A percentile compares a stretch with the other conserved stretches of the same genome.
Evolutionary conservation across 2,329 filamentous ascomycete genomes (phyloP).

Genomic region (Coccinonectria pachysandricola): DNA sequence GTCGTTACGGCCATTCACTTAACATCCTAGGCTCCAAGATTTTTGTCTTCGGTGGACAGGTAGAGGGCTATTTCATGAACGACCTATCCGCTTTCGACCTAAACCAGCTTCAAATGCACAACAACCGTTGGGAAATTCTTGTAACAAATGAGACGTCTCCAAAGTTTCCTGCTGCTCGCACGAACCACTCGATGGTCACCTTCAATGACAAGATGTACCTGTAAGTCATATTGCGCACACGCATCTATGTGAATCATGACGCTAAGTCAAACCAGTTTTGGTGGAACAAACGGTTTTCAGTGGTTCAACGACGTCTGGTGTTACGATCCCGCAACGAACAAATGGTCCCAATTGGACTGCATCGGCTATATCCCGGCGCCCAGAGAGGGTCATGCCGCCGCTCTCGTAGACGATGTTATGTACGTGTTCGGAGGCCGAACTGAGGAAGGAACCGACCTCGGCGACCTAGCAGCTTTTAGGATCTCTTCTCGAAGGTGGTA

Average conservation of each 20-base stretch:
- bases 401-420: constrained; percentile 95
- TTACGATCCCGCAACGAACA: constrained; percentile 74
- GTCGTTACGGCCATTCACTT: constrained; percentile 89
- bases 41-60: constrained; percentile 94
- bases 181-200: constrained; percentile 87
- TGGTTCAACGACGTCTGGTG: constrained; percentile 99
- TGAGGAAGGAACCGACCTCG: constrained; percentile 83
- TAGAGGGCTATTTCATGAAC: constrained; percentile 97
- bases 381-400: constrained; percentile 87
- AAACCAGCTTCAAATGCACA: constrained; percentile 83
- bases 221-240: constrained; percentile 47
- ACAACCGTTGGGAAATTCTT: constrained; percentile 92
- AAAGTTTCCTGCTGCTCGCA: constrained; percentile 71
- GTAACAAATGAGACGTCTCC: constrained; percentile 49
- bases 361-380: constrained; percentile 95
- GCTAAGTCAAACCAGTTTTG: constrained; percentile 53
- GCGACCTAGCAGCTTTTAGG: constrained; percentile 74
- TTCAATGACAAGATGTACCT: constrained; percentile 91
- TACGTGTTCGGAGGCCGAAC: constrained; percentile 96
- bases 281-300: constrained; percentile 86
- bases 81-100: constrained; percentile 91
- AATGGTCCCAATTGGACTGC: constrained; percentile 84
- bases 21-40: constrained; percentile 97
- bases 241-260: too few species aligned
- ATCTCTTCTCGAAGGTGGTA: constrained; percentile 85